These are phyloP conservation scores for Ensete glaucum DNA, from an alignment of 176 grass and related monocot species.

Conservation along the genomic window DNA sequence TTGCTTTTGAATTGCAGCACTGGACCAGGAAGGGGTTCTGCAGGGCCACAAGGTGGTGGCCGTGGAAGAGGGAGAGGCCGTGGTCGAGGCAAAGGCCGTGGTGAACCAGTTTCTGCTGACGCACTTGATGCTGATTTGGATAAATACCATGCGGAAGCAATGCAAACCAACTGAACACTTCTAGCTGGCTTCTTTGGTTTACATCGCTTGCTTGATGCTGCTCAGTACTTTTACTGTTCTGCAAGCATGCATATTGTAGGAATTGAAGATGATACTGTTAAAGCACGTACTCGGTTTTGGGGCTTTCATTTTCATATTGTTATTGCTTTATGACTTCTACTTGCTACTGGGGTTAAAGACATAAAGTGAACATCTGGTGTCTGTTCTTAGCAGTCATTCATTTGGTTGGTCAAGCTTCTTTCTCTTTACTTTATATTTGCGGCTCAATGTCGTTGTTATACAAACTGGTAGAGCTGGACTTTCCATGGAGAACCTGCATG, in stretches of 20 bases:
- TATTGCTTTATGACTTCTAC: neutral
- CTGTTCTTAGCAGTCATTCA: neutral
- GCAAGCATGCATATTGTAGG: neutral
- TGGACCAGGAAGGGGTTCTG: conserved; percentile 16
- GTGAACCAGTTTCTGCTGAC: conserved; percentile 25
- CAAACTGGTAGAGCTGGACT: no score
- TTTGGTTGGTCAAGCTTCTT: neutral
- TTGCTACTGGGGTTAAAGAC: neutral
- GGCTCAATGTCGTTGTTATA: no score
- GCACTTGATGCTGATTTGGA: conserved; percentile 45
- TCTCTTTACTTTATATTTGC: neutral
- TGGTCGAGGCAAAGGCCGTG: conserved; percentile 13
- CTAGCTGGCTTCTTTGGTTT: neutral
- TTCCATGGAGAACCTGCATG: no score
- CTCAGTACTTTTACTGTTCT: neutral
- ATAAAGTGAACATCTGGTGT: neutral
- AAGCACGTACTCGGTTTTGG: neutral
- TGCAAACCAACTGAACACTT: conserved; percentile 26
- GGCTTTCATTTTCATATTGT: neutral
- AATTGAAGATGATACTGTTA: neutral
- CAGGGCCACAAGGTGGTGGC: neutral
- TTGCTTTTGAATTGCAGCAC: neutral
- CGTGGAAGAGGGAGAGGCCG: conserved; percentile 10
- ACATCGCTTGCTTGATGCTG: neutral
- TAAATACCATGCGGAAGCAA: conserved; percentile 33